Conservation (phyloP, 495 filamentous ascomycete species). For the Neurospora sp. region DNA sequence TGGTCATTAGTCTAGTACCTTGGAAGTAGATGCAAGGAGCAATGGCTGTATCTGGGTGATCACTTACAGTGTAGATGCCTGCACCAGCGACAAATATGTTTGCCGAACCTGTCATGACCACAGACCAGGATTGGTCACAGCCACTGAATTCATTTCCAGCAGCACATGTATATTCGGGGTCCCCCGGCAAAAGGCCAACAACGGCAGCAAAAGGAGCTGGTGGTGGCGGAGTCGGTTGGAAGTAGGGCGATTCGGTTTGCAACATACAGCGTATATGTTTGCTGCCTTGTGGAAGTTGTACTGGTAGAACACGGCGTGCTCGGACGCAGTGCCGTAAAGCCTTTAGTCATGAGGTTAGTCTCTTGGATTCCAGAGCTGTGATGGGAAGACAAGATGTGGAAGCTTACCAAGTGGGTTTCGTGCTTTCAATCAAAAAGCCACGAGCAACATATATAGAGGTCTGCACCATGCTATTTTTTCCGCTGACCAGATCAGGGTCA, state of each 20-base stretch:
- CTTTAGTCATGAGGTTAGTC: no score
- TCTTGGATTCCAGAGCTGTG: rapidly evolving
- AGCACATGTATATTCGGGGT: constrained; percentile 9
- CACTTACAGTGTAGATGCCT: constrained; percentile 9
- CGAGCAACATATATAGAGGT: constrained; percentile 80
- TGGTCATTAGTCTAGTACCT: no score
- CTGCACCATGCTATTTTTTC: constrained; percentile 52
- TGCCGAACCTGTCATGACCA: constrained; percentile 9
- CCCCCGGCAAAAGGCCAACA: constrained; percentile 7
- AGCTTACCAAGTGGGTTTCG: constrained; percentile 35
- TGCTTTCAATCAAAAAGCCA: constrained; percentile 60
- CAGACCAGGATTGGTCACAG: constrained; percentile 17
- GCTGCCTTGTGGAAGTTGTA: constrained; percentile 66
- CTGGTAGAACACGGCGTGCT: constrained; percentile 75
- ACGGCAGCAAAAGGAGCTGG: constrained; percentile 42
- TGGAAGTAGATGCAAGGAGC: no score
- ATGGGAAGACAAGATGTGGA: rapidly evolving
- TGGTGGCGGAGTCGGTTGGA: constrained; percentile 66
- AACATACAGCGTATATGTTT: constrained; percentile 71
- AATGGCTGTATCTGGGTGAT: no score
- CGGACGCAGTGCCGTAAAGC: constrained; percentile 12
- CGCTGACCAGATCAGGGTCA: no score
- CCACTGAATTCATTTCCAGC: not conserved
- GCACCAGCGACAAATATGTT: constrained; percentile 14
- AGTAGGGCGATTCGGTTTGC: constrained; percentile 85